Evolutionary conservation across 2,329 filamentous ascomycete species (phyloP), one percentile per base, ranked within the genome.

Genomic region (Aspergillus felis): DNA sequence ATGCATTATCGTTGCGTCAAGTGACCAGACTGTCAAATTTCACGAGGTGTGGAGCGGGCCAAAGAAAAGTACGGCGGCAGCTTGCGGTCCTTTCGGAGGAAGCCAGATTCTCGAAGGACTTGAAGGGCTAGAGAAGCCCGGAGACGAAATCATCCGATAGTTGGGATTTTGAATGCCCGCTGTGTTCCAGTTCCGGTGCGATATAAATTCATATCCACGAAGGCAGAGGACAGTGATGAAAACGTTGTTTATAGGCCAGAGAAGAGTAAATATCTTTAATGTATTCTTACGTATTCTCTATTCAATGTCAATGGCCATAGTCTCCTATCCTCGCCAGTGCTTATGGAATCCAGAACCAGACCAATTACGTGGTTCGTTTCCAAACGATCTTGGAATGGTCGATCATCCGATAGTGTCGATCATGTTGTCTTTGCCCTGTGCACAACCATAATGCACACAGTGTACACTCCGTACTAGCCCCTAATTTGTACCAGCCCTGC

Each of bases 11-110:
- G 89, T 99, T 54, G 93, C 92, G 17, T 89, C 91, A 47, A 96
- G 92, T 69, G 92, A 97, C 74, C 88, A 91, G 70, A 95, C 86
- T 65, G 89, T 97, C 73, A 94, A 94, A 70, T 97, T 97, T 68
- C 92, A 97, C 73, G 92, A 97, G 76, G 86, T 99, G 10, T 97
- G 92, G 94, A 82, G 83, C n/a, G 83, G 84, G 2, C 78, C 82
- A 44, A 80, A 78, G 64, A 87, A 83, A 67, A 76, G 78, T 8
- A 83, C 80, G 22, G 74, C 78, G 24, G 72, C 78, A 53, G 79
- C 81, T 14, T 79, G 78, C 46, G 86, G 89, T 2, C 78, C 90
- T 61, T 78, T 96, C 25, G 90, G 89, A 12, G 90, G 91, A 4
- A 95, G 91, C 74, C 87, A 89, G 71, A 95, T 97, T 61, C 80